Conservation (phyloP, 2,329 filamentous ascomycete species). For the Cryphonectria nitschkei region DNA sequence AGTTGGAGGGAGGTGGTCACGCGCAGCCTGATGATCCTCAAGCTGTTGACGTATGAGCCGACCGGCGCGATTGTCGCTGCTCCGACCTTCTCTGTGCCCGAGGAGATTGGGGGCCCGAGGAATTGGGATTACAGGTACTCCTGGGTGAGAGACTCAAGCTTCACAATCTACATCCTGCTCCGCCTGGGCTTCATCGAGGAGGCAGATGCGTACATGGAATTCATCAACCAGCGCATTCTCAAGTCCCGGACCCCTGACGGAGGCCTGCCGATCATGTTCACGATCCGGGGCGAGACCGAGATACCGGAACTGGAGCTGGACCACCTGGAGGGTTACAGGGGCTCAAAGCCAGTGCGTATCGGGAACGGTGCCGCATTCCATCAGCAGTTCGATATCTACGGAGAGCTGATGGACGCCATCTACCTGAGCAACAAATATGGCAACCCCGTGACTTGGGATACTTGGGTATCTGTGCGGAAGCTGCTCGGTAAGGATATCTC, state of each 20-base stretch:
- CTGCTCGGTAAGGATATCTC: conserved; percentile 54
- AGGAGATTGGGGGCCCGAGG: conserved; percentile 68
- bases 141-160: conserved; percentile 78
- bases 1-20: conserved; percentile 71
- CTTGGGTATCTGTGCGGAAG: conserved; percentile 72
- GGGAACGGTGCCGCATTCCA: conserved; percentile 79
- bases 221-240: conserved; percentile 73
- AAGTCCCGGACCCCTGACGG: conserved; percentile 63
- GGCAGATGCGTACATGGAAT: conserved; percentile 77
- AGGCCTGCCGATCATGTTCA: conserved; percentile 80
- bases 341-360: conserved; percentile 73
- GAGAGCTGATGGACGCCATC: conserved; percentile 76
- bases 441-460: conserved; percentile 76
- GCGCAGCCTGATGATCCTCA: conserved; percentile 73
- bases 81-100: conserved; percentile 77
- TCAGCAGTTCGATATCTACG: conserved; percentile 79
- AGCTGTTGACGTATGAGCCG: conserved; percentile 77
- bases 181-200: conserved; percentile 76
- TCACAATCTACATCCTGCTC: conserved; percentile 77
- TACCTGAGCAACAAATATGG: conserved; percentile 82
- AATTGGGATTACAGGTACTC: conserved; percentile 78
- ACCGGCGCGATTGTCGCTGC: conserved; percentile 78
- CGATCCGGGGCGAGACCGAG: conserved; percentile 73
- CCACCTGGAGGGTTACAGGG: conserved; percentile 74
- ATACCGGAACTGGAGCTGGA: conserved; percentile 71